Conservation (phyloP, 208 protist genomes). For the Crithidia bombi region DNA sequence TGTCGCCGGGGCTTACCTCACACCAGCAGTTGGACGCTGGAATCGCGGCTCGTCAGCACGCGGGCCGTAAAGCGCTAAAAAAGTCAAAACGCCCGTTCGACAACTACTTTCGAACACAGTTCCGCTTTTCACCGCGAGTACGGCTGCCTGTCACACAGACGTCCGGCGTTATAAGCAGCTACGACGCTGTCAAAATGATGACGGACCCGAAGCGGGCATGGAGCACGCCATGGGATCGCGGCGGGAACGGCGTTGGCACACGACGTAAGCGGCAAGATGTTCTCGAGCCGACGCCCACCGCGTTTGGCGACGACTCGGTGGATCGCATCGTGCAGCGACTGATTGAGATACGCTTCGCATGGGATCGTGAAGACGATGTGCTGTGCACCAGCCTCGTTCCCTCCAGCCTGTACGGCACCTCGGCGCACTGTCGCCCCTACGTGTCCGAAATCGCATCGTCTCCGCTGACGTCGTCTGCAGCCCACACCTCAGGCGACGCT, state of each 20-base stretch:
- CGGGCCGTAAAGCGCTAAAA: slow-evolving; percentile 67
- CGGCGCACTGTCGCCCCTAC: slow-evolving; percentile 73
- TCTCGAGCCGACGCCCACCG: slow-evolving; percentile 48
- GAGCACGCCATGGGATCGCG: slow-evolving; percentile 67
- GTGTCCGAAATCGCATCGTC: slow-evolving; percentile 10
- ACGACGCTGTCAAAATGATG: slow-evolving; percentile 60
- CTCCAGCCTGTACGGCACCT: slow-evolving; percentile 42
- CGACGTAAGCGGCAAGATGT: slow-evolving; percentile 70
- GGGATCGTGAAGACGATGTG: slow-evolving; percentile 83
- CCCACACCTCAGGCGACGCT: background rate
- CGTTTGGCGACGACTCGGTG: slow-evolving; percentile 73
- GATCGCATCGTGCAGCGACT: slow-evolving; percentile 63
- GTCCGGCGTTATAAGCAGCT: slow-evolving; percentile 49
- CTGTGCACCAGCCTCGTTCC: slow-evolving; percentile 68
- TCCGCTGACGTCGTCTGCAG: slow-evolving; percentile 10
- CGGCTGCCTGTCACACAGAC: slow-evolving; percentile 17
- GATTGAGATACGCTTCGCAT: slow-evolving; percentile 80
- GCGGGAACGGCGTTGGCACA: slow-evolving; percentile 33
- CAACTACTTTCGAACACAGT: slow-evolving; percentile 80
- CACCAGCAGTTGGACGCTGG: slow-evolving; percentile 85
- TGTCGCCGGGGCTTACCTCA: slow-evolving; percentile 60
- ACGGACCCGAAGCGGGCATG: slow-evolving; percentile 57
- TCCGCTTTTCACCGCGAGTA: slow-evolving; percentile 52
- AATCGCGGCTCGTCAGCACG: slow-evolving; percentile 74
- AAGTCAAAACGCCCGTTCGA: slow-evolving; percentile 75